phyloP scores from a whole-genome alignment of 2,329 filamentous ascomycete species.

The Pseudopyricularia cyperi region DNA sequence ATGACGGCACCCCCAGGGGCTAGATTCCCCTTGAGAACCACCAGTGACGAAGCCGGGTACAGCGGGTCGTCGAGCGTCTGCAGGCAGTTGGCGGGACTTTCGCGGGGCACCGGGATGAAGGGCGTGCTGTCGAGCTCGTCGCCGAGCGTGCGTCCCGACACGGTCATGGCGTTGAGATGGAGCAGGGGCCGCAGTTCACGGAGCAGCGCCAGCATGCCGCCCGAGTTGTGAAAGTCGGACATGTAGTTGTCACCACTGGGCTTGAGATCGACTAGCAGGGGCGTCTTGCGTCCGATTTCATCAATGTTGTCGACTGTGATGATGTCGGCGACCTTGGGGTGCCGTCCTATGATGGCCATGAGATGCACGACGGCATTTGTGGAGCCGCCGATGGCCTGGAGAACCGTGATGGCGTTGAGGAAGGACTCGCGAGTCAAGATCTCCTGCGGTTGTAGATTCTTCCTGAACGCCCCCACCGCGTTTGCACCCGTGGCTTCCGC shows the following conservation, averaged over 20 bases:
- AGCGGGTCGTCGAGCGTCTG: too few relatives aligned
- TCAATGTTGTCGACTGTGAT: slow-evolving; percentile 72
- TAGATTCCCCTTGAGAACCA: slow-evolving; percentile 73
- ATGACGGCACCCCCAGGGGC: slow-evolving; percentile 74
- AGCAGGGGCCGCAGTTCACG: slow-evolving; percentile 66
- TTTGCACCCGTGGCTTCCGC: slow-evolving; percentile 59
- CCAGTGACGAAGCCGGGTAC: slow-evolving; percentile 65
- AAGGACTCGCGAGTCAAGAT: slow-evolving; percentile 65
- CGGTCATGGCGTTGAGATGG: slow-evolving; percentile 62
- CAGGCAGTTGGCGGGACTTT: slow-evolving; percentile 52
- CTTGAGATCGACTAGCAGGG: slow-evolving; percentile 74
- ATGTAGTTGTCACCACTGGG: slow-evolving; percentile 79
- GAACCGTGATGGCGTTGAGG: slow-evolving; percentile 74
- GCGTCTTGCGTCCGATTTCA: slow-evolving; percentile 62
- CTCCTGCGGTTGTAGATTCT: slow-evolving; percentile 54
- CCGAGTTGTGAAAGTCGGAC: slow-evolving; percentile 81
- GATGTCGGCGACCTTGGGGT: slow-evolving; percentile 46
- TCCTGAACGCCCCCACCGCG: slow-evolving; percentile 53
- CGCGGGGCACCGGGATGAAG: slow-evolving; percentile 27
- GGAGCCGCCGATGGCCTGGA: slow-evolving; percentile 69
- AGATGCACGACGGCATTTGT: slow-evolving; percentile 80
- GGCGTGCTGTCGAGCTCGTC: slow-evolving; percentile 64
- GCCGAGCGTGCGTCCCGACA: slow-evolving; percentile 74
- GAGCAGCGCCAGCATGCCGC: slow-evolving; percentile 71
- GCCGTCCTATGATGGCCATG: slow-evolving; percentile 69